phyloP scores from a whole-genome alignment of 2,329 filamentous ascomycete genomes.

The Aplosporella prunicola region DNA sequence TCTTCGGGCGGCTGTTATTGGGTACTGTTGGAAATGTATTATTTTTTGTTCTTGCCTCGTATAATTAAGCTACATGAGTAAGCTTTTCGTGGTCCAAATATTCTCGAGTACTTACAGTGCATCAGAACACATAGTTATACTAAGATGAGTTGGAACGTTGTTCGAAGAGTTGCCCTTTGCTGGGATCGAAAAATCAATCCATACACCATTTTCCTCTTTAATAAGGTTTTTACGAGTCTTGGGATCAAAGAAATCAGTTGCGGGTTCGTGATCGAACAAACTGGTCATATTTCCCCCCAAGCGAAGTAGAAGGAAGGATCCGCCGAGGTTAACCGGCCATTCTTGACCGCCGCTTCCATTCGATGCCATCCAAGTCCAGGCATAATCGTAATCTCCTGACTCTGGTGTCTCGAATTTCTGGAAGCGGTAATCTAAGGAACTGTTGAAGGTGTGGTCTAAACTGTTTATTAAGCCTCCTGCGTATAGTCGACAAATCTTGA shows the following conservation, averaged over 20 bases:
- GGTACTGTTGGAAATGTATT: not conserved
- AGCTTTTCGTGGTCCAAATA: too few relatives aligned
- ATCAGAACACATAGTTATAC: not conserved
- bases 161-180: not conserved
- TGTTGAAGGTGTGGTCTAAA: not conserved
- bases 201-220: not conserved
- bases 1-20: not conserved
- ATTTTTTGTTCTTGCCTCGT: not conserved
- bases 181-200: not conserved
- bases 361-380: not conserved
- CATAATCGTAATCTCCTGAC: not conserved
- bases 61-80: not conserved
- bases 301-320: not conserved
- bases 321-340: not conserved
- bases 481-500: not conserved
- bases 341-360: not conserved
- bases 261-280: too few relatives aligned
- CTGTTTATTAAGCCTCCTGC: constrained; percentile 1
- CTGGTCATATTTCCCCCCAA: not conserved
- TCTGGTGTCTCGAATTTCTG: not conserved
- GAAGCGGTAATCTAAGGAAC: not conserved
- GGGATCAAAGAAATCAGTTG: too few relatives aligned
- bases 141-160: too few relatives aligned
- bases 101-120: not conserved
- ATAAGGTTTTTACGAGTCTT: not conserved